Conservation (phyloP, 352 stramenopile species). For the Thraustochytrium striatum region DNA sequence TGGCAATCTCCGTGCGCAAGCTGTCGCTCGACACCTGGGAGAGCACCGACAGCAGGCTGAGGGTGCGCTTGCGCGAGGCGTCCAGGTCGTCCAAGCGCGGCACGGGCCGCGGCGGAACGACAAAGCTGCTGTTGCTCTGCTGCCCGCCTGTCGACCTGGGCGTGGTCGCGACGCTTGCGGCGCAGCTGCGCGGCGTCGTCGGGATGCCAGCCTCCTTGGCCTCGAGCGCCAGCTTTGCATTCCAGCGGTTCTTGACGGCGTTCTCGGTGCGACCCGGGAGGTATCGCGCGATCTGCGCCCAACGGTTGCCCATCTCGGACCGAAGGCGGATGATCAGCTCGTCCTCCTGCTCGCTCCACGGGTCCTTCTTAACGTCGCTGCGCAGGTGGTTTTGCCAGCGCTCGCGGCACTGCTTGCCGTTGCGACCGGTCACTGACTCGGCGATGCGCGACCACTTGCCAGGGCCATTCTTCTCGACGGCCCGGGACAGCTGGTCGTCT, state of each 20-base stretch:
- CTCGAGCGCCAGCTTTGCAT: slow-evolving; percentile 55
- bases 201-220: neutral
- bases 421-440: slow-evolving; percentile 79
- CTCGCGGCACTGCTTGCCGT: slow-evolving; percentile 92
- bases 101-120: neutral
- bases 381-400: slow-evolving; percentile 92
- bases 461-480: slow-evolving; percentile 35
- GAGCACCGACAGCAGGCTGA: slow-evolving; percentile 12
- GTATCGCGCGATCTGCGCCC: slow-evolving; percentile 29
- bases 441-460: slow-evolving; percentile 89
- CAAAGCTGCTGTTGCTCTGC: neutral
- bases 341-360: slow-evolving; percentile 80
- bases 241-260: slow-evolving; percentile 94
- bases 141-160: neutral
- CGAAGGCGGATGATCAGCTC: slow-evolving; percentile 75
- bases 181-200: neutral
- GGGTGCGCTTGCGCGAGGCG: neutral
- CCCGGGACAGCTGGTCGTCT: slow-evolving; percentile 56
- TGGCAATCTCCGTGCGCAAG: too few relatives aligned
- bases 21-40: slow-evolving; percentile 8
- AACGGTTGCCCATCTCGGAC: slow-evolving; percentile 78
- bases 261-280: slow-evolving; percentile 93
- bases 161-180: neutral
- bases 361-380: slow-evolving; percentile 78
- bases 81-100: neutral